phyloP scores from a whole-genome alignment of 495 filamentous ascomycete genomes.

The Aspergillus steynii region DNA sequence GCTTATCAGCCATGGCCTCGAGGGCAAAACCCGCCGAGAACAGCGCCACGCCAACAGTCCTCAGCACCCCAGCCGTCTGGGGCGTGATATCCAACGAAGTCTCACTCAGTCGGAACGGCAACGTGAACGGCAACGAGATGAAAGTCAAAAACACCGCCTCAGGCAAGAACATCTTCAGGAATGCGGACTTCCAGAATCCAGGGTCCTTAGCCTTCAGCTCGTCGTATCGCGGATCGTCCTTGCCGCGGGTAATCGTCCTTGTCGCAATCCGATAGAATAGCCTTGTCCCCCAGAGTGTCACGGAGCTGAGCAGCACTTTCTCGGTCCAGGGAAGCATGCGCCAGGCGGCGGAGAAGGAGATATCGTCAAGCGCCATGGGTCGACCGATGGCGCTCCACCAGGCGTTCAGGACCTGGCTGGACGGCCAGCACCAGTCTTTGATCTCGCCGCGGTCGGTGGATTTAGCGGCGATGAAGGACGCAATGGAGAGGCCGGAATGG shows the following conservation, averaged over 20 bases:
- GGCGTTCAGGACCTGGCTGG: slow-evolving; percentile 53
- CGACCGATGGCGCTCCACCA: slow-evolving; percentile 59
- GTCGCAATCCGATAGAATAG: slow-evolving; percentile 53
- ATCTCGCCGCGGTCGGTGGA: slow-evolving; percentile 51
- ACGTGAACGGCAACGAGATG: slow-evolving; percentile 54
- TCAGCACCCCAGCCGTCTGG: slow-evolving; percentile 21
- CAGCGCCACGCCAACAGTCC: slow-evolving; percentile 51
- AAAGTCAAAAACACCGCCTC: slow-evolving; percentile 50
- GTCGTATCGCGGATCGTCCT: slow-evolving; percentile 57
- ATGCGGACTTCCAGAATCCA: slow-evolving; percentile 55
- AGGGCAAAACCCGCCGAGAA: slow-evolving; percentile 55
- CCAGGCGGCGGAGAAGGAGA: slow-evolving; percentile 44
- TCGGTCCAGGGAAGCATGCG: slow-evolving; percentile 47
- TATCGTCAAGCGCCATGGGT: slow-evolving; percentile 36
- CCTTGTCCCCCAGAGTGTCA: slow-evolving; percentile 55
- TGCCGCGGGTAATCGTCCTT: slow-evolving; percentile 43
- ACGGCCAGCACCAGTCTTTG: slow-evolving; percentile 60
- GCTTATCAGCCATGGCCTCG: slow-evolving; percentile 55
- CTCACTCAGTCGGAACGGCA: slow-evolving; percentile 44
- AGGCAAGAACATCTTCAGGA: slow-evolving; percentile 28
- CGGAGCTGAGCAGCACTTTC: slow-evolving; percentile 50
- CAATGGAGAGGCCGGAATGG: slow-evolving; percentile 44
- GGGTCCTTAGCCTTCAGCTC: slow-evolving; percentile 41
- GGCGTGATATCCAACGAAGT: slow-evolving; percentile 11
- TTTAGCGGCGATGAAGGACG: slow-evolving; percentile 47